A percentile compares a stretch with the other conserved stretches of the same genome.
Conservation (phyloP, 768 basidiomycete genomes). For the Trametes elegans region DNA sequence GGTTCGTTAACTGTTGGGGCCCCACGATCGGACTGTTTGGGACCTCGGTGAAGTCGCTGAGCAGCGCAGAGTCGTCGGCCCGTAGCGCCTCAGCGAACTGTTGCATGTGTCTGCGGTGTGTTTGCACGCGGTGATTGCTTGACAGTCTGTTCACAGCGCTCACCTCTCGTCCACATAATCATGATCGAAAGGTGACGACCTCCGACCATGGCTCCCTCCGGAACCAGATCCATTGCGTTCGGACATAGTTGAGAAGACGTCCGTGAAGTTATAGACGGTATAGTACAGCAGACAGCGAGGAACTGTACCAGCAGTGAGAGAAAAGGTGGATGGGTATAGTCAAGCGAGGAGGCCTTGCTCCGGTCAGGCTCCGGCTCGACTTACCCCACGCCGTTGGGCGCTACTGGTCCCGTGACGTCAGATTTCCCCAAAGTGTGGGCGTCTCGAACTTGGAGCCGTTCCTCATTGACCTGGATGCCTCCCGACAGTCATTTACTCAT, state of each 20-base stretch:
- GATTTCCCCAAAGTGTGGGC: neutral
- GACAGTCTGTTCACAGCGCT: neutral
- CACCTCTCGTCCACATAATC: constrained; percentile 76
- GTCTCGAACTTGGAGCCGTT: too few relatives aligned
- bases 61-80: constrained; percentile 20
- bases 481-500: neutral
- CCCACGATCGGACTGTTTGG: constrained; percentile 25
- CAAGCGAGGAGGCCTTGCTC: too few relatives aligned
- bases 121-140: constrained; percentile 32
- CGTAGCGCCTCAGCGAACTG: constrained; percentile 76
- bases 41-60: constrained; percentile 12
- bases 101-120: constrained; percentile 53
- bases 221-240: neutral
- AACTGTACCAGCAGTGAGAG: constrained; percentile 9
- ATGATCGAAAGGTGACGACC: constrained; percentile 34
- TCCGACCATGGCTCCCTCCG: neutral
- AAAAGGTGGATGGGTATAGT: neutral
- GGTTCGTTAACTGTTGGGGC: constrained; percentile 9
- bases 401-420: constrained; percentile 17
- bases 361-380: neutral
- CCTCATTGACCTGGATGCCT: neutral
- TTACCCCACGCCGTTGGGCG: neutral
- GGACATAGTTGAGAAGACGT: neutral
- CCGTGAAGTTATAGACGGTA: neutral
- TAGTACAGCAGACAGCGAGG: constrained; percentile 6